These are phyloP conservation scores for Alternaria burnsii DNA, from an alignment of 2,329 filamentous ascomycete genomes.

Conservation along the genomic window DNA sequence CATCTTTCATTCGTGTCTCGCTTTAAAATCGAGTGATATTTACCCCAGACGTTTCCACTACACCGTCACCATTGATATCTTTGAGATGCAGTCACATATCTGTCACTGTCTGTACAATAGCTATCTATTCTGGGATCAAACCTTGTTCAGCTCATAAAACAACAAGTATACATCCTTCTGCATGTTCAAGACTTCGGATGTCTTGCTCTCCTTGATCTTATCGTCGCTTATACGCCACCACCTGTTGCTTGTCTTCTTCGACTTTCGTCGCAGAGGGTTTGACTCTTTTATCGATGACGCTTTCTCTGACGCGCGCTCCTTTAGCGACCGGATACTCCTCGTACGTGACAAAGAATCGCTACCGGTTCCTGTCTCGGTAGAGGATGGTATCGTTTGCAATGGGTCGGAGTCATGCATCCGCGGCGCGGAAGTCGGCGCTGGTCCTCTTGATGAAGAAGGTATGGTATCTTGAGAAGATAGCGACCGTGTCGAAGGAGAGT, in stretches of 20 bases:
- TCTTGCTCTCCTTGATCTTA: slow-evolving; percentile 94
- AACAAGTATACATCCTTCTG: slow-evolving; percentile 94
- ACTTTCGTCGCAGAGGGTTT: slow-evolving; percentile 60
- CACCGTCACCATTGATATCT: background rate
- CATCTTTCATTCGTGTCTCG: background rate
- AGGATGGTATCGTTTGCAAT: slow-evolving; percentile 24
- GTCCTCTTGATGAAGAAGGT: slow-evolving; percentile 29
- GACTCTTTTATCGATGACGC: slow-evolving; percentile 56
- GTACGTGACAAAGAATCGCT: slow-evolving; percentile 32
- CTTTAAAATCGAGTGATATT: slow-evolving; percentile 4
- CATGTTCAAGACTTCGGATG: slow-evolving; percentile 88
- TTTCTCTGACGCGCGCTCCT: slow-evolving; percentile 42
- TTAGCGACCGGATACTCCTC: slow-evolving; percentile 41
- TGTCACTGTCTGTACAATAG: background rate
- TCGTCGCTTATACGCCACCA: slow-evolving; percentile 99
- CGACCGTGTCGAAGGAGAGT: slow-evolving; percentile 45
- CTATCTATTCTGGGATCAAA: background rate
- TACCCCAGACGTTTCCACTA: background rate
- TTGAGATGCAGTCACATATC: background rate
- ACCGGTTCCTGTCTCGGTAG: slow-evolving; percentile 22
- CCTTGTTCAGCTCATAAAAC: slow-evolving; percentile 85
- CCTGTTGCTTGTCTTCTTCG: slow-evolving; percentile 70
- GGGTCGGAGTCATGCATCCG: slow-evolving; percentile 37
- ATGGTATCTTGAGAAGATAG: slow-evolving; percentile 48
- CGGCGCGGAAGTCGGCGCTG: slow-evolving; percentile 43